phyloP scores from a whole-genome alignment of 1,139 yeast genomes.

The Hansenula sp. region DNA sequence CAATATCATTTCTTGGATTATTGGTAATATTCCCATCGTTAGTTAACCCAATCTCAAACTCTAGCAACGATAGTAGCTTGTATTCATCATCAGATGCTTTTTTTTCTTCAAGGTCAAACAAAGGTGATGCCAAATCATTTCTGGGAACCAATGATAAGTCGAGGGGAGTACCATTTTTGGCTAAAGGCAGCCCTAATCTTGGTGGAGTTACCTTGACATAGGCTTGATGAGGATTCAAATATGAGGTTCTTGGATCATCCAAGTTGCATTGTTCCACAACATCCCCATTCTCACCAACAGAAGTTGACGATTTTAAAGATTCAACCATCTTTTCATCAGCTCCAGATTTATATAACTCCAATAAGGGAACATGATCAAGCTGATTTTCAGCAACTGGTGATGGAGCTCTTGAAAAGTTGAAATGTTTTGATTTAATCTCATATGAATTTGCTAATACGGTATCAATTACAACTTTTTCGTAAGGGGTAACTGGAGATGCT shows the following conservation, averaged over 20 bases:
- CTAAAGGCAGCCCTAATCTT: conserved; percentile 15
- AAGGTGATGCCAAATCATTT: conserved; percentile 9
- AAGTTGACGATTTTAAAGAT: background rate
- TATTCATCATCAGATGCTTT: conserved; percentile 10
- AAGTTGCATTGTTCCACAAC: background rate
- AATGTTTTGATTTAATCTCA: too few relatives aligned
- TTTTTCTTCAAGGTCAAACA: conserved; percentile 5
- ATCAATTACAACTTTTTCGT: background rate
- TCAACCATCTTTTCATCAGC: background rate
- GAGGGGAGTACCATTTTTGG: conserved; percentile 14
- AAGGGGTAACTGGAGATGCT: background rate
- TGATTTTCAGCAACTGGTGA: background rate
- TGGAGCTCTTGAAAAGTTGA: background rate
- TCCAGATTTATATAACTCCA: background rate
- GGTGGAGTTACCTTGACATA: conserved; percentile 18
- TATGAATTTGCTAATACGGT: background rate
- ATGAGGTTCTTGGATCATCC: conserved; percentile 9
- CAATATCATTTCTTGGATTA: background rate
- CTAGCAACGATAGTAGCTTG: conserved; percentile 14
- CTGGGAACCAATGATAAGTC: conserved; percentile 15
- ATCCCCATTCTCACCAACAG: background rate
- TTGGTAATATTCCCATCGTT: background rate
- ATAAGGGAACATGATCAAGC: background rate
- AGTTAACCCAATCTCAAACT: conserved; percentile 14
- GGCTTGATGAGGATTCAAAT: conserved; percentile 12